Conservation (phyloP, 2,329 filamentous ascomycete genomes). For the Colletotrichum sp. region DNA sequence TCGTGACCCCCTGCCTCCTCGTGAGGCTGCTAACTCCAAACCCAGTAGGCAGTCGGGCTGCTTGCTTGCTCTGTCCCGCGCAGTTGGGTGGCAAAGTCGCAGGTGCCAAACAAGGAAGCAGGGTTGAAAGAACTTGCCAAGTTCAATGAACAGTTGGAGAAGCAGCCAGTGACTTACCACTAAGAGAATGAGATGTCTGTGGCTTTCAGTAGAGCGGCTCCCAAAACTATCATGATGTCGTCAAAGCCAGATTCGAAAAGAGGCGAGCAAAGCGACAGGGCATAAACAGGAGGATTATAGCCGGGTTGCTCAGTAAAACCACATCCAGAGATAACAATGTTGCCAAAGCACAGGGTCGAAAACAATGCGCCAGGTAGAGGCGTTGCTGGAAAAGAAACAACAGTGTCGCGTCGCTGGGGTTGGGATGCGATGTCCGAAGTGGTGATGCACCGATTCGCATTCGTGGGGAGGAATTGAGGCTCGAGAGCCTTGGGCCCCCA, state of each 20-base stretch:
- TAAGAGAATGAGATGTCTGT: constrained; percentile 40
- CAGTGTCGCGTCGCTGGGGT: constrained; percentile 16
- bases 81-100: neutral
- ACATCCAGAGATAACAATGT: constrained; percentile 4
- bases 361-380: constrained; percentile 16
- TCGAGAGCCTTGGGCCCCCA: constrained; percentile 16
- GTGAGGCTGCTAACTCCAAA: neutral
- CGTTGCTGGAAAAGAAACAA: constrained; percentile 5
- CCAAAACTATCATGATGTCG: constrained; percentile 49
- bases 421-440: constrained; percentile 18
- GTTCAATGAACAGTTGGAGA: neutral
- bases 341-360: constrained; percentile 9
- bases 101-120: neutral
- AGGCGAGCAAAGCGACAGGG: constrained; percentile 15
- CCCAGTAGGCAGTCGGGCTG: neutral
- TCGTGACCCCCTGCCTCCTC: neutral
- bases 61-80: neutral
- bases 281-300: constrained; percentile 6
- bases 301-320: constrained; percentile 4
- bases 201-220: constrained; percentile 31
- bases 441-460: constrained; percentile 20
- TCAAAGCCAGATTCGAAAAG: constrained; percentile 22
- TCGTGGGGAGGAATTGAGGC: constrained; percentile 21
- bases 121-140: too few relatives aligned
- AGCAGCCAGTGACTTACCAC: constrained; percentile 37